Base-by-base conservation (phyloP, 1,284 basidiomycete genomes). In the Naganishia sp. region DNA sequence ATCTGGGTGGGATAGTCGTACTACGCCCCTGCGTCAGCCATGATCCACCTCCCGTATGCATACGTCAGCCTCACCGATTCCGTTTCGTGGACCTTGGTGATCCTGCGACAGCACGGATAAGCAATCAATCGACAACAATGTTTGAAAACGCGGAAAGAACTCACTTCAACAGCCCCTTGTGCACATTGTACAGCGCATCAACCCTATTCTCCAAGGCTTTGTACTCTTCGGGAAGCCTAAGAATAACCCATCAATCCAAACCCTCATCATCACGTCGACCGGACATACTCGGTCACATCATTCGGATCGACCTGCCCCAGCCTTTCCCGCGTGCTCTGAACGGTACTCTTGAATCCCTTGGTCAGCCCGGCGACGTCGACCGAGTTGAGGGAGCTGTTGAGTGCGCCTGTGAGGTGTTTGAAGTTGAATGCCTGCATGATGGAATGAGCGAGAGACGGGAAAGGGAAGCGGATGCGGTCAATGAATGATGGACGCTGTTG, bases 151-250 rank as follows among this genome's bases (percentile, higher is more conserved):
- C 18, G 2, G 9, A 2, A 33, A 45, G 50, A 1, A 75, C 84
- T 68, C 72, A 89, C 88, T 90, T 96, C 79, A 96, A 85, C 53
- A 99, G 73, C 28, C 85, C 80, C 66, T 88, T 78, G 79, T 98
- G 94, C 1, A 90, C 88, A 64, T 84, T 82, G 73, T 89, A 87
- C 63, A 99, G 86, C 43, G 92, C 92, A 80, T 99, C 96, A 46
- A 99, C 95, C 65, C 94, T 88, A 55, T 88, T 84, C 81, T 99
- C 95, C 72, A 99, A 87, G 75, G 94, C 90, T 78, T 89, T 94
- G 86, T 99, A 99, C 79, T 99, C 94, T 90, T 81, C 70, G 16
- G 79, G 70, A 31, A 77, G 71, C 63, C 73, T 78, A 67, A 25
- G n/a, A 21, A 3, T 45, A 1, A 15, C 25, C 15, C 25, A 45